These are phyloP conservation scores for Parsonsia alboflavescens DNA, from an alignment of 257 asterid species.

Conservation along the genomic window DNA sequence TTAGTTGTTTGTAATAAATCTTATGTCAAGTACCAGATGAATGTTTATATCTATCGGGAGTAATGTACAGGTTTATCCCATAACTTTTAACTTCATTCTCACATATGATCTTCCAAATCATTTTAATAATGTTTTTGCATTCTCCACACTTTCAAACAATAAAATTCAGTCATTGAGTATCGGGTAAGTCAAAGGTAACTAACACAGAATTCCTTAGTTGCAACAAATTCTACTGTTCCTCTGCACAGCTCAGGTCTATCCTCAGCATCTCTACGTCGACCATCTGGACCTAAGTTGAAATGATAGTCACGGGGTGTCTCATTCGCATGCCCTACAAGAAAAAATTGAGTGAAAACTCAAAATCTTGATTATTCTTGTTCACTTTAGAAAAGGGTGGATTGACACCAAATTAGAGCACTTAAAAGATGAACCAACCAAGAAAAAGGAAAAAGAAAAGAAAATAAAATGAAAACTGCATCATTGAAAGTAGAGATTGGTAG, in stretches of 20 bases:
- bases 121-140: background rate
- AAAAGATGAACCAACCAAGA: no score
- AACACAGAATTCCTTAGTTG: slow-evolving; percentile 89
- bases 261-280: slow-evolving; percentile 98
- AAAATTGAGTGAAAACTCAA: slow-evolving; percentile 1
- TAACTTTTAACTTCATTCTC: background rate
- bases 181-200: slow-evolving; percentile 28
- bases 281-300: slow-evolving; percentile 99
- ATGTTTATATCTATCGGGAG: background rate
- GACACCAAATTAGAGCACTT: no score
- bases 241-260: slow-evolving; percentile 96
- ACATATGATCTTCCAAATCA: background rate
- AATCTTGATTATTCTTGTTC: background rate
- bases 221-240: slow-evolving; percentile 99
- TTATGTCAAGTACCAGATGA: no score
- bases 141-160: background rate
- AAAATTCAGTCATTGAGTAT: slow-evolving; percentile 3
- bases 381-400: background rate
- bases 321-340: slow-evolving; percentile 76
- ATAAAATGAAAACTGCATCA: no score
- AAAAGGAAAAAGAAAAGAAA: no score
- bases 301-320: slow-evolving; percentile 98
- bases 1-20: background rate
- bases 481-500: background rate
- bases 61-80: background rate